These are phyloP conservation scores for Penicillium sp. DNA, from an alignment of 2,329 filamentous ascomycete species.

Conservation along the genomic window DNA sequence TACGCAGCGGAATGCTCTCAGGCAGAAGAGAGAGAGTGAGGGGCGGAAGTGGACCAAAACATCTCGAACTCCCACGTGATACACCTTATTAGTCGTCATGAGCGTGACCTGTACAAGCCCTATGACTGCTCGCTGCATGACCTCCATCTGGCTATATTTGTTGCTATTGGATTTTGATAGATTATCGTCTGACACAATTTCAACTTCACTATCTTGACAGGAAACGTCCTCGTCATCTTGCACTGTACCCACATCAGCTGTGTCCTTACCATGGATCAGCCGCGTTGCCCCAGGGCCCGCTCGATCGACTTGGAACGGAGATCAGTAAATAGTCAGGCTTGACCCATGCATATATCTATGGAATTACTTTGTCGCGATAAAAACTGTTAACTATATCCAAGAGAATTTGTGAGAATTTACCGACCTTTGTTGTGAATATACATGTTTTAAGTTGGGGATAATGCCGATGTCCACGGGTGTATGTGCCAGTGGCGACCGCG, in stretches of 20 bases:
- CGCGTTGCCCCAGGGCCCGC: conserved; percentile 9
- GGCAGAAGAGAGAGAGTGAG: conserved; percentile 14
- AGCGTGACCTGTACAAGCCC: conserved; percentile 7
- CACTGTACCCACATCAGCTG: conserved; percentile 18
- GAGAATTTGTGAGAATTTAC: no score
- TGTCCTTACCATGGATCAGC: conserved; percentile 20
- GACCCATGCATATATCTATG: background rate
- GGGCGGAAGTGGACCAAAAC: conserved; percentile 26
- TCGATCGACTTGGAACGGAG: background rate
- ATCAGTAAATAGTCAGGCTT: background rate
- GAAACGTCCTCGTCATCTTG: conserved; percentile 4
- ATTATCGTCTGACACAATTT: background rate
- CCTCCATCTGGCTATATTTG: background rate
- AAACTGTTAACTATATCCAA: background rate
- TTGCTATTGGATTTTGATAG: background rate
- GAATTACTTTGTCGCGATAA: background rate
- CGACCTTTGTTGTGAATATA: no score
- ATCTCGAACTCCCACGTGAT: conserved; percentile 25
- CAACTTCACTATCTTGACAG: background rate
- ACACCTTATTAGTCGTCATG: conserved; percentile 13
- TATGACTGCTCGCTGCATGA: conserved; percentile 1
- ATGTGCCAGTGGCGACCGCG: no score
- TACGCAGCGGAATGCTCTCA: conserved; percentile 6
- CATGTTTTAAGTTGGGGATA: no score
- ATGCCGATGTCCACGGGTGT: no score